Conservation (phyloP, 2,329 filamentous ascomycete species). For the Diaporthe citriasiana region DNA sequence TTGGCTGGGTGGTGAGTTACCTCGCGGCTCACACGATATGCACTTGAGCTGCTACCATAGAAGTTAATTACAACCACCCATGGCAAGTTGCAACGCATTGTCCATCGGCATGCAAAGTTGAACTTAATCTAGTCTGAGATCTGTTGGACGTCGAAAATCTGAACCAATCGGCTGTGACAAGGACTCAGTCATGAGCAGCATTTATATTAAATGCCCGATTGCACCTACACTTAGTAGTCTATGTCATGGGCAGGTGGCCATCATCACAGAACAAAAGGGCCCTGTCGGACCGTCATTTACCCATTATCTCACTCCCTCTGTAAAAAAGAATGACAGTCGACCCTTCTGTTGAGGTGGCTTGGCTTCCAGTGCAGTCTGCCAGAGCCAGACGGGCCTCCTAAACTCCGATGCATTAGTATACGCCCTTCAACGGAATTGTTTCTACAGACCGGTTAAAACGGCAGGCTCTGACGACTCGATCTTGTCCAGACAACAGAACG, state of each 20-base stretch:
- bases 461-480: constrained; percentile 1
- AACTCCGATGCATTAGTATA: background rate
- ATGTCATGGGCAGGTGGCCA: background rate
- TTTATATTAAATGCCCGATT: background rate
- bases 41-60: no score
- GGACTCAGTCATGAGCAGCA: background rate
- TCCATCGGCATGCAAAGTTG: background rate
- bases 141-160: background rate
- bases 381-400: background rate
- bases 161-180: constrained; percentile 13
- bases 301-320: no score
- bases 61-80: background rate
- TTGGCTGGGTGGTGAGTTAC: no score
- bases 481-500: background rate
- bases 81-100: background rate
- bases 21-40: no score
- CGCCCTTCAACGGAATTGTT: background rate
- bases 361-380: background rate
- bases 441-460: background rate
- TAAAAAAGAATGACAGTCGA: no score
- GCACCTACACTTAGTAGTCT: background rate
- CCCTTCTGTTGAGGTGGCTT: background rate
- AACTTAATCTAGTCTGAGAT: constrained; percentile 6
- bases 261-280: background rate
- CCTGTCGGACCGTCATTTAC: background rate